phyloP scores from a whole-genome alignment of 305 asterid species.

The Rubia tinctorum region DNA sequence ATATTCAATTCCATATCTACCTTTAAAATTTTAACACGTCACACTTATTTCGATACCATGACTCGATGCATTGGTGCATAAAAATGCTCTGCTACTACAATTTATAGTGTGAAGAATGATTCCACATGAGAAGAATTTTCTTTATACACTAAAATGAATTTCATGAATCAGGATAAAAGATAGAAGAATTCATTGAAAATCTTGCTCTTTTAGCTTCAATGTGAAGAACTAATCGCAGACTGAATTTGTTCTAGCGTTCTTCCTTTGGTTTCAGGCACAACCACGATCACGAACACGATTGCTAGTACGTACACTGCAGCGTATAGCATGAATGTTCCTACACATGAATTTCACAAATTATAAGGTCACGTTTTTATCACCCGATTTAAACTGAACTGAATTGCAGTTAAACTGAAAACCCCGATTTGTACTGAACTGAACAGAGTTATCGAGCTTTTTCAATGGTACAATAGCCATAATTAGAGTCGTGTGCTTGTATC shows the following conservation, averaged over 20 bases:
- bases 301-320: conserved; percentile 65
- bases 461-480: no score
- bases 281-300: conserved; percentile 59
- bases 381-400: neutral
- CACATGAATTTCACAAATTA: conserved; percentile 6
- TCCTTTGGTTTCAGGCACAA: conserved; percentile 98
- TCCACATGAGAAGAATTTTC: neutral
- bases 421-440: no score
- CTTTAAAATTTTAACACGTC: no score
- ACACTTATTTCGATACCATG: no score
- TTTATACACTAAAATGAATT: neutral
- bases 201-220: neutral
- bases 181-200: neutral
- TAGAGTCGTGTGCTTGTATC: no score
- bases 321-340: conserved; percentile 85
- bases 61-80: no score
- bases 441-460: no score
- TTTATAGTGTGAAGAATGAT: no score
- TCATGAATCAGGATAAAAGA: neutral
- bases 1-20: no score
- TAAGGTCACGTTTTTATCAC: no score
- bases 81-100: no score
- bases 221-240: conserved; percentile 45
- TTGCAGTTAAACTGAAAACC: neutral
- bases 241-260: conserved; percentile 89